Conservation (phyloP, 805 yeast genomes). For the Ogataea naganishii region DNA sequence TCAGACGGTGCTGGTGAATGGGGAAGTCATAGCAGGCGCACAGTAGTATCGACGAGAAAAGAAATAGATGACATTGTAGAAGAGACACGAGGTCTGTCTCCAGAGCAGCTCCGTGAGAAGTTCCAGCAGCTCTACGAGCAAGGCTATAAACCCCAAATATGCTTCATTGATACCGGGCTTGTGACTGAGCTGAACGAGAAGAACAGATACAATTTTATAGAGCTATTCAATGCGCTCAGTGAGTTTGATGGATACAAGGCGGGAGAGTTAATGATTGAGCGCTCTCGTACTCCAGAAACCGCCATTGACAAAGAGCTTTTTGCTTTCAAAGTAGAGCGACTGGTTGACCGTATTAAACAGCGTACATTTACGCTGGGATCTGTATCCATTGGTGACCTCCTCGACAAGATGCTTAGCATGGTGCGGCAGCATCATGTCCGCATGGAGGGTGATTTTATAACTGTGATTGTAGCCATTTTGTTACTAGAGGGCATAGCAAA, state of each 20-base stretch:
- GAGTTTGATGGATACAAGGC: slow-evolving; percentile 91
- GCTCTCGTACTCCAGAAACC: slow-evolving; percentile 91
- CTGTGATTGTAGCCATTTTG: slow-evolving; percentile 89
- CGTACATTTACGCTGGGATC: slow-evolving; percentile 90
- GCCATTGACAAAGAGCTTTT: slow-evolving; percentile 79
- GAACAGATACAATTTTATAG: slow-evolving; percentile 81
- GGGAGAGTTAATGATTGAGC: slow-evolving; percentile 91
- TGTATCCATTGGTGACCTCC: slow-evolving; percentile 82
- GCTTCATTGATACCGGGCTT: slow-evolving; percentile 88
- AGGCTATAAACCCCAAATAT: slow-evolving; percentile 76
- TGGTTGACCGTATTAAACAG: slow-evolving; percentile 73
- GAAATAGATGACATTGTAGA: slow-evolving; percentile 29
- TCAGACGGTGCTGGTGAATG: slow-evolving; percentile 30
- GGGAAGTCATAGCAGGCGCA: slow-evolving; percentile 24
- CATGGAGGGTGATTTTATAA: slow-evolving; percentile 95
- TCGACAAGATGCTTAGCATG: slow-evolving; percentile 83
- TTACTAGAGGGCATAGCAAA: slow-evolving; percentile 93
- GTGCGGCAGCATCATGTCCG: slow-evolving; percentile 91
- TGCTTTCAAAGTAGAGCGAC: slow-evolving; percentile 76
- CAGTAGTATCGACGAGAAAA: slow-evolving; percentile 30
- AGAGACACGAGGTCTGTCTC: slow-evolving; percentile 2
- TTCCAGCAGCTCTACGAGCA: slow-evolving; percentile 38
- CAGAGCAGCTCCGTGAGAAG: slow-evolving; percentile 32
- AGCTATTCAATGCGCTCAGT: slow-evolving; percentile 78
- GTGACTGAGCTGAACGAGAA: slow-evolving; percentile 78